phyloP scores from a whole-genome alignment of 768 basidiomycete genomes.

The Dentipellis fragilis region DNA sequence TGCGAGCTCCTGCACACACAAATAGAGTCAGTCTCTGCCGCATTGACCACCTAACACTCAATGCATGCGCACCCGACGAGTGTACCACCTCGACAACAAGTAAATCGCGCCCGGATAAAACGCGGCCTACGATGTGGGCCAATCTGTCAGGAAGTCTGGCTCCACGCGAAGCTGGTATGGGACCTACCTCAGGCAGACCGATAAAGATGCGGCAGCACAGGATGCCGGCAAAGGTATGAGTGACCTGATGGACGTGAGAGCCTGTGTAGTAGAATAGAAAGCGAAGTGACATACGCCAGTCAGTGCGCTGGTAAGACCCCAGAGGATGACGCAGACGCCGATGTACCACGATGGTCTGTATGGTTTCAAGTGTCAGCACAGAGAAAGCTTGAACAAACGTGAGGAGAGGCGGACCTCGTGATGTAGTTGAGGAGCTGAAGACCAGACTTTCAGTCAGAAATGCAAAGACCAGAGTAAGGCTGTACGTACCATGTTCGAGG shows the following conservation, averaged over 20 bases:
- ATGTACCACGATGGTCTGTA: slow-evolving; percentile 54
- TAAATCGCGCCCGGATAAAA: slow-evolving; percentile 53
- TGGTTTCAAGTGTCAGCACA: background rate
- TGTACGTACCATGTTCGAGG: slow-evolving; percentile 49
- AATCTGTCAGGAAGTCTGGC: background rate
- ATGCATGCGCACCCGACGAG: slow-evolving; percentile 18
- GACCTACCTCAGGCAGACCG: slow-evolving; percentile 45
- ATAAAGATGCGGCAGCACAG: slow-evolving; percentile 50
- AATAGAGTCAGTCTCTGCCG: background rate
- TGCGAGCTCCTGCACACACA: slow-evolving; percentile 43
- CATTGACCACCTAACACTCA: background rate
- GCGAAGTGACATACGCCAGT: slow-evolving; percentile 38
- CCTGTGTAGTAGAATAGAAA: background rate
- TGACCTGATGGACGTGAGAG: slow-evolving; percentile 27
- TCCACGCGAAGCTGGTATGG: background rate
- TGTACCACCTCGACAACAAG: slow-evolving; percentile 29
- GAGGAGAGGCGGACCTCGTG: background rate
- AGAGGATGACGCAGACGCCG: slow-evolving; percentile 45
- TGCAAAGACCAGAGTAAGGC: no score
- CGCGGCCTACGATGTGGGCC: slow-evolving; percentile 29
- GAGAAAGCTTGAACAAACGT: no score
- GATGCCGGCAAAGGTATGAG: slow-evolving; percentile 44
- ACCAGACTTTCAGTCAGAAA: no score
- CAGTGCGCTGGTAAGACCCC: slow-evolving; percentile 54
- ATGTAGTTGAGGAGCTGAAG: background rate